Percentiles rank a stretch among this genome's conserved stretches.
These are phyloP conservation scores for Nidularia sp. DNA, from an alignment of 768 basidiomycete genomes.

Conservation along the genomic window DNA sequence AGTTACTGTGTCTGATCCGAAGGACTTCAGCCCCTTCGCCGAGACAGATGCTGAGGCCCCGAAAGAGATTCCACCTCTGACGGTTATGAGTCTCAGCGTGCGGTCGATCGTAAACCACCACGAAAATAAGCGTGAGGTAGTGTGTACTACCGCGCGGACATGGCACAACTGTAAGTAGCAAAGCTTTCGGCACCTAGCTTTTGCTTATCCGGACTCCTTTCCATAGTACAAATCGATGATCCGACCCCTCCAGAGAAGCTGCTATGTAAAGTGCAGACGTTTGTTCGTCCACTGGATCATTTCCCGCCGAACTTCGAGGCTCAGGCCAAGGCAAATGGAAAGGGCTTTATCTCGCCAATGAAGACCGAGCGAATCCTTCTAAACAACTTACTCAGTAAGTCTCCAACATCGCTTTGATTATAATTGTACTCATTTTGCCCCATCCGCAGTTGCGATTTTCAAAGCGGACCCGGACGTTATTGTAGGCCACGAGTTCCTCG, in stretches of 20 bases:
- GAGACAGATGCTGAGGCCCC: slow-evolving; percentile 69
- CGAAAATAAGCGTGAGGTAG: slow-evolving; percentile 91
- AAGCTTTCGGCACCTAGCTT: background rate
- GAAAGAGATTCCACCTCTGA: slow-evolving; percentile 83
- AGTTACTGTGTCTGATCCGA: slow-evolving; percentile 76
- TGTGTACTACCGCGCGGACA: slow-evolving; percentile 78
- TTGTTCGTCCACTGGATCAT: slow-evolving; percentile 83
- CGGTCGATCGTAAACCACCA: slow-evolving; percentile 92
- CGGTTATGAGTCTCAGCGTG: slow-evolving; percentile 82
- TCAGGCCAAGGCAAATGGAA: slow-evolving; percentile 57
- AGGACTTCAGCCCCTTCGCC: slow-evolving; percentile 80
- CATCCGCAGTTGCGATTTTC: slow-evolving; percentile 57
- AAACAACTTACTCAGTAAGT: slow-evolving; percentile 70
- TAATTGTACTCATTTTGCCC: slow-evolving; percentile 1
- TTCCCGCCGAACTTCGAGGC: slow-evolving; percentile 85
- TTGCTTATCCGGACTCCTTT: background rate
- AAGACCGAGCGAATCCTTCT: slow-evolving; percentile 84
- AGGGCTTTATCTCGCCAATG: slow-evolving; percentile 68
- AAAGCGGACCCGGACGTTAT: slow-evolving; percentile 93
- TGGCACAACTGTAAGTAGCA: slow-evolving; percentile 62
- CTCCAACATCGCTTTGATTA: background rate
- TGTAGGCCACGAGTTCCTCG: slow-evolving; percentile 92
- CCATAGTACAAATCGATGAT: slow-evolving; percentile 82
- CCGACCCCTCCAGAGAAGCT: slow-evolving; percentile 86
- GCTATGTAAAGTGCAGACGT: slow-evolving; percentile 80